Percentiles rank a stretch among this genome's conserved stretches.
These are phyloP conservation scores for Pistacia atlantica DNA, from an alignment of 345 rosid genomes.

Conservation along the genomic window DNA sequence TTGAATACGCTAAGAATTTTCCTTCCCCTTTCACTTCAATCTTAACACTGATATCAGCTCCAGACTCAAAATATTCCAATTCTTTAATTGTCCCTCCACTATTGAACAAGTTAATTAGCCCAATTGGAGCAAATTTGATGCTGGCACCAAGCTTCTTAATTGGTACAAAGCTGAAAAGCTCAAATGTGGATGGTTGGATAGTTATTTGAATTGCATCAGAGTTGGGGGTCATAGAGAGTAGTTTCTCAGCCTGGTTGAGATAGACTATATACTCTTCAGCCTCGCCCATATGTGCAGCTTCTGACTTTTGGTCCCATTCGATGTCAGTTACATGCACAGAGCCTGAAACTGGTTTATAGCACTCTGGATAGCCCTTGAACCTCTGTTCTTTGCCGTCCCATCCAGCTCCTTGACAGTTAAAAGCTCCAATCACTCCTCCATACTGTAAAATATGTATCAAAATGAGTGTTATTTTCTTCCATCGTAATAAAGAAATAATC, in stretches of 20 bases:
- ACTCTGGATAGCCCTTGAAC: conserved; percentile 61
- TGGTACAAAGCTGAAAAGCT: conserved; percentile 77
- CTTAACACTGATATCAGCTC: conserved; percentile 25
- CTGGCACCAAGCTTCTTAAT: conserved; percentile 40
- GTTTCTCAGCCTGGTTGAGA: conserved; percentile 51
- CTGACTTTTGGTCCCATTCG: conserved; percentile 75
- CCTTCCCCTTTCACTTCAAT: conserved; percentile 68
- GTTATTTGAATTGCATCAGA: conserved; percentile 49
- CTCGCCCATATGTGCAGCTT: conserved; percentile 36
- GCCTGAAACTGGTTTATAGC: conserved; percentile 62
- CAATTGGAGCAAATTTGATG: conserved; percentile 64
- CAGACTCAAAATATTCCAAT: conserved; percentile 34
- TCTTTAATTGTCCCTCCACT: conserved; percentile 67
- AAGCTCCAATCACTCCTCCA: conserved; percentile 89
- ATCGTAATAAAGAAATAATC: neutral
- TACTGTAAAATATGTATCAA: conserved; percentile 35
- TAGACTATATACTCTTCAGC: conserved; percentile 54
- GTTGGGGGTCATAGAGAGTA: conserved; percentile 30
- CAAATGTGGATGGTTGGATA: conserved; percentile 68
- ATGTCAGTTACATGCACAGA: conserved; percentile 62
- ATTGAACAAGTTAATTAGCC: conserved; percentile 72
- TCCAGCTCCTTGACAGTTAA: conserved; percentile 95
- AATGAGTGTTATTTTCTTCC: too few species aligned
- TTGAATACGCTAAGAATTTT: conserved; percentile 62
- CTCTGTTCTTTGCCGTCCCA: conserved; percentile 67